Percentiles rank a stretch among this genome's conserved stretches.
These are phyloP conservation scores for Berberis thunbergii DNA, from an alignment of 164 flowering plant species.

Conservation along the genomic window DNA sequence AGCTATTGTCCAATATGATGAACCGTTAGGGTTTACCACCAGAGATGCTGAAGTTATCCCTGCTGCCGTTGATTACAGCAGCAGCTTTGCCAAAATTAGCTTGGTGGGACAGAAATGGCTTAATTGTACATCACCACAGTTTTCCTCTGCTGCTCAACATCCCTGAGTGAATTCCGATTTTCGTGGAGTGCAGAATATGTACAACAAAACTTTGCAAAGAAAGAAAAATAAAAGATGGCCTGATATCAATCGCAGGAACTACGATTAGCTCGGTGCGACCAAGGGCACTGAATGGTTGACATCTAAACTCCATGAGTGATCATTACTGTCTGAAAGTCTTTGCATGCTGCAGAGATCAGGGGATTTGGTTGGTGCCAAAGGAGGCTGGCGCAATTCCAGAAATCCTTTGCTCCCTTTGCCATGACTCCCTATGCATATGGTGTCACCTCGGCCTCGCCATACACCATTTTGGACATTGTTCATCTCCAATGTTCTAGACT, in stretches of 20 bases:
- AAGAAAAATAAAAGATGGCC: neutral
- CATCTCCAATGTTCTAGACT: constrained; percentile 86
- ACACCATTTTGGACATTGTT: constrained; percentile 85
- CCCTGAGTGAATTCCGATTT: no score
- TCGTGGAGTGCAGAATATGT: no score
- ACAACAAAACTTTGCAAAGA: neutral
- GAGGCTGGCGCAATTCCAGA: constrained; percentile 46
- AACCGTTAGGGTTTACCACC: neutral
- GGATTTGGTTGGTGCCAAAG: constrained; percentile 30
- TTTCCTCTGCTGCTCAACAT: no score
- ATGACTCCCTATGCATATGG: constrained; percentile 63
- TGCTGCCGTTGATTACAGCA: neutral
- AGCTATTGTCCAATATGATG: neutral
- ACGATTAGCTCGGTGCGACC: constrained; percentile 9
- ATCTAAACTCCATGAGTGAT: constrained; percentile 19
- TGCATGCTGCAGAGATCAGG: constrained; percentile 31
- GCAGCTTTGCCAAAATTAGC: no score
- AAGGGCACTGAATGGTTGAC: constrained; percentile 20
- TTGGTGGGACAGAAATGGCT: no score
- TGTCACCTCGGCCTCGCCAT: constrained; percentile 95
- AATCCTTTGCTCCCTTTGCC: constrained; percentile 38
- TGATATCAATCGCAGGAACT: neutral
- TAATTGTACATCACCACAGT: no score
- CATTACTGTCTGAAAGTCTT: constrained; percentile 8
- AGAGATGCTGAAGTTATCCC: neutral